These are phyloP conservation scores for Phytophthora fragariaefolia DNA, from an alignment of 352 stramenopile species.

Conservation along the genomic window DNA sequence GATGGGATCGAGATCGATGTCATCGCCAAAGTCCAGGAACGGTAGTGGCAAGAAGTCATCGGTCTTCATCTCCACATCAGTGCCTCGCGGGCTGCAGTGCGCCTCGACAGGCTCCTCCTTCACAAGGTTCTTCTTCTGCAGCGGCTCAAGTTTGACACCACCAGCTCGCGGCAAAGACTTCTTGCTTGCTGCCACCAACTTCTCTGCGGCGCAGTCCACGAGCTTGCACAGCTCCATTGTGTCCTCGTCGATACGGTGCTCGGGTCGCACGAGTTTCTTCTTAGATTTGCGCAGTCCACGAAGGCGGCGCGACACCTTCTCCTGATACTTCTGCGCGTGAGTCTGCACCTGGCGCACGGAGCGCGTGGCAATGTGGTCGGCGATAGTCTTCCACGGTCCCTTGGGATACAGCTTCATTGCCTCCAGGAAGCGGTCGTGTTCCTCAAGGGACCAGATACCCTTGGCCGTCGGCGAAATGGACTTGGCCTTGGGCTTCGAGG, in stretches of 20 bases:
- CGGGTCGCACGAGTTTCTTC: conserved; percentile 66
- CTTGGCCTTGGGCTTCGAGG: conserved; percentile 22
- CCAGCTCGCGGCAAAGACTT: conserved; percentile 23
- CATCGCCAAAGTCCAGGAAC: conserved; percentile 51
- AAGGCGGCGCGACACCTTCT: conserved; percentile 72
- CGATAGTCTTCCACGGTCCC: conserved; percentile 77
- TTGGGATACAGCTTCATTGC: conserved; percentile 74
- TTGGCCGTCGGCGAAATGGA: conserved; percentile 45
- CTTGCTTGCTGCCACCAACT: conserved; percentile 41
- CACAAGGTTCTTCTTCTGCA: conserved; percentile 36
- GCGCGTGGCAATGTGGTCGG: conserved; percentile 72
- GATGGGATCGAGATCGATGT: conserved; percentile 53
- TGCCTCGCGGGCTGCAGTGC: conserved; percentile 34
- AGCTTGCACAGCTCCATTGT: conserved; percentile 67
- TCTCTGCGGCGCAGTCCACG: conserved; percentile 54
- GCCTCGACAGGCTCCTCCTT: conserved; percentile 30
- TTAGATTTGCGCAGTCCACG: conserved; percentile 76
- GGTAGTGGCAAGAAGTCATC: conserved; percentile 54
- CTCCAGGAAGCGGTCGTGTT: conserved; percentile 77
- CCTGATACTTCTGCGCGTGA: conserved; percentile 83
- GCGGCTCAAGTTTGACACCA: conserved; percentile 31
- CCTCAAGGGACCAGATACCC: conserved; percentile 69
- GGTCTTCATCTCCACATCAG: conserved; percentile 43
- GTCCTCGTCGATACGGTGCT: conserved; percentile 68
- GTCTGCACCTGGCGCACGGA: conserved; percentile 78